Conservation (phyloP, 495 filamentous ascomycete genomes). For the Trypethelium eluteriae region DNA sequence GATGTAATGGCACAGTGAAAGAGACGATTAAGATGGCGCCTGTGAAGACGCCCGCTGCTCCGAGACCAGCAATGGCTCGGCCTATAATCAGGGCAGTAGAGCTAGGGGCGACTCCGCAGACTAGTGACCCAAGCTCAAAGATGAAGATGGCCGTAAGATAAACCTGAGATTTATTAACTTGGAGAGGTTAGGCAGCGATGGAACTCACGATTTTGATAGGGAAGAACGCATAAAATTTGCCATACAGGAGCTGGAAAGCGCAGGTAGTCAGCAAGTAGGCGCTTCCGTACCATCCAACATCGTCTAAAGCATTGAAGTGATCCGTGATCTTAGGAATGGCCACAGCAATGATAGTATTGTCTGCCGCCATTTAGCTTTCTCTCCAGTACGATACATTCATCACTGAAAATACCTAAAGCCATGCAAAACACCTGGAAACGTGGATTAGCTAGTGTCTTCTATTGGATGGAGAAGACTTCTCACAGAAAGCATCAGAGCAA, state of each 20-base stretch:
- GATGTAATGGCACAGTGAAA: slow-evolving; percentile 62
- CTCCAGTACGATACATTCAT: not conserved
- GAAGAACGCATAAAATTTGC: slow-evolving; percentile 37
- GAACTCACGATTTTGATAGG: slow-evolving; percentile 35
- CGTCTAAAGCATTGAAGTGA: slow-evolving; percentile 63
- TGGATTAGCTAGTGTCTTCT: not conserved
- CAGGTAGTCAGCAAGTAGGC: slow-evolving; percentile 67
- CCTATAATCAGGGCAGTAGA: slow-evolving; percentile 74
- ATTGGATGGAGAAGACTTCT: not conserved
- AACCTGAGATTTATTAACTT: slow-evolving; percentile 28
- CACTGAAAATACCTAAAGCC: slow-evolving; percentile 36
- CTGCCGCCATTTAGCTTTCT: slow-evolving; percentile 19
- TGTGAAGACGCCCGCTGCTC: slow-evolving; percentile 73
- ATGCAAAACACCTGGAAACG: slow-evolving; percentile 47
- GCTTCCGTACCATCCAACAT: slow-evolving; percentile 74
- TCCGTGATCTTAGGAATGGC: slow-evolving; percentile 80
- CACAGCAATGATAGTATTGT: slow-evolving; percentile 76
- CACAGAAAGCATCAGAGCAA: slow-evolving; percentile 51
- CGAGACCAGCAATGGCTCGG: slow-evolving; percentile 78
- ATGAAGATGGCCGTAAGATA: slow-evolving; percentile 66
- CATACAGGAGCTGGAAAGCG: slow-evolving; percentile 38
- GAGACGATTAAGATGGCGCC: slow-evolving; percentile 76
- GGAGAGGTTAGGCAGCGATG: not conserved
- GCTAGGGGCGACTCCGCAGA: slow-evolving; percentile 72
- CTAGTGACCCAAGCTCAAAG: slow-evolving; percentile 76